These are phyloP conservation scores for Raphanus sativus DNA, from an alignment of 345 rosid species.

Conservation along the genomic window DNA sequence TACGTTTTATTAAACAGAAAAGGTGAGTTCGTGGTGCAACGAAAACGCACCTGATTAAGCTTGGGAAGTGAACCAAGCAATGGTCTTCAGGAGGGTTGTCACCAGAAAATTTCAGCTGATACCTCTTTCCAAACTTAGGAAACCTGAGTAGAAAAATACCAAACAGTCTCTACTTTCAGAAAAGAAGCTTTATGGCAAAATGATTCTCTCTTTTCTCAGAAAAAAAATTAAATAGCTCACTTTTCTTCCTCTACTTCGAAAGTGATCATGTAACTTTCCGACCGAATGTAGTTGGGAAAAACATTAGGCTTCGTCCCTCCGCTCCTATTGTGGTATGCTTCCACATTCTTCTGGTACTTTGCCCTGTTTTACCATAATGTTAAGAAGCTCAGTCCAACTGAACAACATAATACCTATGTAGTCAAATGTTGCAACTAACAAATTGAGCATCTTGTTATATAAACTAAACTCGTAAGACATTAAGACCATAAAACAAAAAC, in stretches of 20 bases:
- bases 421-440: too few relatives aligned
- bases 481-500: background rate
- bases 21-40: background rate
- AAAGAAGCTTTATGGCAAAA: background rate
- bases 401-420: background rate
- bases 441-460: too few relatives aligned
- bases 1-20: background rate
- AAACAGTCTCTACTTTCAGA: constrained; percentile 14
- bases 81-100: constrained; percentile 72
- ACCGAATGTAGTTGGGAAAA: constrained; percentile 89
- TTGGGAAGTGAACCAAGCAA: constrained; percentile 97
- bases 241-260: constrained; percentile 97
- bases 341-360: constrained; percentile 95
- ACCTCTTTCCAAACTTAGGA: constrained; percentile 91
- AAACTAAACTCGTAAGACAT: too few relatives aligned
- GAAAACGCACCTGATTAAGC: constrained; percentile 73
- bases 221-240: constrained; percentile 38
- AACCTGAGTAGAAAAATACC: constrained; percentile 52
- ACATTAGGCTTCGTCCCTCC: constrained; percentile 75
- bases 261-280: constrained; percentile 90
- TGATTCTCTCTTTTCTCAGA: background rate
- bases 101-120: constrained; percentile 86
- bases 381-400: constrained; percentile 1
- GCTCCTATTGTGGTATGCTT: constrained; percentile 91
- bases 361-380: constrained; percentile 59